A percentile compares a stretch with the other conserved stretches of the same genome.
These are phyloP conservation scores for Agaricus sinodeliciosus DNA, from an alignment of 768 basidiomycete genomes.

Conservation along the genomic window DNA sequence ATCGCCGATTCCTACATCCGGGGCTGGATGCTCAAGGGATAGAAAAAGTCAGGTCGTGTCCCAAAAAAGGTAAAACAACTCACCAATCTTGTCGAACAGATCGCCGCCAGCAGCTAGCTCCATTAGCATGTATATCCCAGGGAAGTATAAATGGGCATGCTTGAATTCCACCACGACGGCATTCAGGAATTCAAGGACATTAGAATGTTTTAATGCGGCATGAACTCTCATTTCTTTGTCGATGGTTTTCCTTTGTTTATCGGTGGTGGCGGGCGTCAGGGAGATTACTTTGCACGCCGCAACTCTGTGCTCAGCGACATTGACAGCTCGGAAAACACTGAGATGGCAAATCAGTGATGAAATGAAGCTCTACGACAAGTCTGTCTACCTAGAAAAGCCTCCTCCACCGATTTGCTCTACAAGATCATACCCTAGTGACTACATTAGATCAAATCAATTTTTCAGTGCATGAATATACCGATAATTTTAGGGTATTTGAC, in stretches of 20 bases:
- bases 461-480: not conserved
- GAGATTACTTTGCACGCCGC: constrained; percentile 86
- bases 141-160: constrained; percentile 49
- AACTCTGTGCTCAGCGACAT: constrained; percentile 55
- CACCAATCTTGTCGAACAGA: constrained; percentile 97
- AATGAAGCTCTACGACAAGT: not conserved
- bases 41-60: not conserved
- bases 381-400: constrained; percentile 13
- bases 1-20: constrained; percentile 82
- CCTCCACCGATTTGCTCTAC: constrained; percentile 14
- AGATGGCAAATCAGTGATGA: constrained; percentile 2
- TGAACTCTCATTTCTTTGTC: constrained; percentile 95
- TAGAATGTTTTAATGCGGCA: constrained; percentile 63
- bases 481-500: constrained; percentile 8
- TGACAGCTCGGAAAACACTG: constrained; percentile 82
- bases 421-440: constrained; percentile 7
- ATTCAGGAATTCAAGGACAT: constrained; percentile 81
- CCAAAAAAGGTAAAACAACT: constrained; percentile 17
- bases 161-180: constrained; percentile 68
- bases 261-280: constrained; percentile 55
- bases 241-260: constrained; percentile 68
- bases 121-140: constrained; percentile 88
- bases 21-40: constrained; percentile 43
- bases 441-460: not conserved
- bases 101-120: constrained; percentile 94